Conservation (phyloP, 441 rosid genomes). For the Mallotus repandus region DNA sequence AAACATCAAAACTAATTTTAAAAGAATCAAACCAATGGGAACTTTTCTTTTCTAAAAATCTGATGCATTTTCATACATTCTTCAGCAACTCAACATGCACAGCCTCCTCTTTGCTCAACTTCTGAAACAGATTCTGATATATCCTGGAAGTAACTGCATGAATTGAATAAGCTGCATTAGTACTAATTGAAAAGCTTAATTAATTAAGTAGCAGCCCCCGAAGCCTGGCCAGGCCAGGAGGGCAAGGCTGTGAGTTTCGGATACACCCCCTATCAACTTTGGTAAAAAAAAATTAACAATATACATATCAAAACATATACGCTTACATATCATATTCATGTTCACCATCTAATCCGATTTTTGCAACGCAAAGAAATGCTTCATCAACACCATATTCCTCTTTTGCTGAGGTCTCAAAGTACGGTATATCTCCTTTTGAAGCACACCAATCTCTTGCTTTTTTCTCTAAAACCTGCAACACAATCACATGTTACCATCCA, state of each 20-base stretch:
- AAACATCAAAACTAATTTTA: not conserved
- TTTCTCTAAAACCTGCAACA: slow-evolving; percentile 72
- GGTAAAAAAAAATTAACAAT: too few species aligned
- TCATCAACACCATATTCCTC: slow-evolving; percentile 77
- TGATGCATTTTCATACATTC: slow-evolving; percentile 5
- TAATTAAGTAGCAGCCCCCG: too few species aligned
- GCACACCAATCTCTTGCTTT: slow-evolving; percentile 89
- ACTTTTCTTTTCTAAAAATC: not conserved
- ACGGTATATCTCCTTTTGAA: slow-evolving; percentile 62
- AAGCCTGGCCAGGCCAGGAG: too few species aligned
- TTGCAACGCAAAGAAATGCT: slow-evolving; percentile 66
- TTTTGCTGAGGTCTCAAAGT: slow-evolving; percentile 89
- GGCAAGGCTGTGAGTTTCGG: too few species aligned
- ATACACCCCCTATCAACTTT: too few species aligned
- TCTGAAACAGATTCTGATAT: slow-evolving; percentile 71
- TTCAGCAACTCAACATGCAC: slow-evolving; percentile 55
- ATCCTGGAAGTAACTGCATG: slow-evolving; percentile 75
- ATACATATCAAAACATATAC: not conserved
- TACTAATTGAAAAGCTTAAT: too few species aligned
- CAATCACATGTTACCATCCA: not conserved
- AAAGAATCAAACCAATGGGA: slow-evolving; percentile 20
- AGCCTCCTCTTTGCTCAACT: slow-evolving; percentile 78
- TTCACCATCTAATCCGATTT: slow-evolving; percentile 62
- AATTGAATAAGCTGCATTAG: not conserved
- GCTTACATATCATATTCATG: slow-evolving; percentile 72